Conservation (phyloP, 495 filamentous ascomycete genomes). For the Cryomyces antarcticus region DNA sequence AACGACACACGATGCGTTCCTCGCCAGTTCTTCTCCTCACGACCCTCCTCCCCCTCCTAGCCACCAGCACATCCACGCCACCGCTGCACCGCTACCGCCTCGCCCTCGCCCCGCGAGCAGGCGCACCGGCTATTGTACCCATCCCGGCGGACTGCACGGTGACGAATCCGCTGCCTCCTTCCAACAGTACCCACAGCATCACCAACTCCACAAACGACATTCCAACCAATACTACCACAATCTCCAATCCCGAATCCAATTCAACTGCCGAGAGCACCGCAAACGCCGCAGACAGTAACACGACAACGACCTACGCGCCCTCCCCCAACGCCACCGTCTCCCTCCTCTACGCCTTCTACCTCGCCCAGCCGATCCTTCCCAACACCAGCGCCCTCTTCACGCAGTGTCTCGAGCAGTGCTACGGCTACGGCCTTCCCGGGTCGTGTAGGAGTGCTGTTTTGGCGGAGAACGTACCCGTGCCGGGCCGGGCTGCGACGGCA, state of each 20-base stretch:
- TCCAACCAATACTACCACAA: too few species aligned
- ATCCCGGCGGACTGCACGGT: slow-evolving; percentile 14
- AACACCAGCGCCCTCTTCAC: slow-evolving; percentile 1
- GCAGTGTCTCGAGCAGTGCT: slow-evolving; percentile 17
- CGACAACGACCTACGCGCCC: slow-evolving; percentile 5
- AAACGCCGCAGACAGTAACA: neutral
- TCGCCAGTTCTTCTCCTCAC: too few species aligned
- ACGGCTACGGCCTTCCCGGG: slow-evolving; percentile 12
- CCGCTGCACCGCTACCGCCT: too few species aligned
- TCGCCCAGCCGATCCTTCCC: neutral
- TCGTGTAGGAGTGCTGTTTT: slow-evolving; percentile 11
- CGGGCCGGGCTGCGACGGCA: too few species aligned
- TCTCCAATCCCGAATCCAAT: neutral
- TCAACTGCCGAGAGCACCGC: neutral
- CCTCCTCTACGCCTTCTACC: slow-evolving; percentile 11
- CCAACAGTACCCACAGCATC: too few species aligned
- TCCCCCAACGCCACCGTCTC: neutral
- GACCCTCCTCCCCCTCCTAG: slow-evolving; percentile 5
- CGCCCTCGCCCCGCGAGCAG: slow-evolving; percentile 7
- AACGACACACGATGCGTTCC: too few species aligned
- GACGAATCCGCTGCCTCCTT: slow-evolving; percentile 4
- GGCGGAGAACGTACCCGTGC: slow-evolving; percentile 5
- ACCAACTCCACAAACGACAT: too few species aligned
- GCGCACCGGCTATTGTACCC: slow-evolving; percentile 7
- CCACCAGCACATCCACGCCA: slow-evolving; percentile 2